phyloP scores from a whole-genome alignment of 768 basidiomycete genomes.

The Flagelloscypha sp. region DNA sequence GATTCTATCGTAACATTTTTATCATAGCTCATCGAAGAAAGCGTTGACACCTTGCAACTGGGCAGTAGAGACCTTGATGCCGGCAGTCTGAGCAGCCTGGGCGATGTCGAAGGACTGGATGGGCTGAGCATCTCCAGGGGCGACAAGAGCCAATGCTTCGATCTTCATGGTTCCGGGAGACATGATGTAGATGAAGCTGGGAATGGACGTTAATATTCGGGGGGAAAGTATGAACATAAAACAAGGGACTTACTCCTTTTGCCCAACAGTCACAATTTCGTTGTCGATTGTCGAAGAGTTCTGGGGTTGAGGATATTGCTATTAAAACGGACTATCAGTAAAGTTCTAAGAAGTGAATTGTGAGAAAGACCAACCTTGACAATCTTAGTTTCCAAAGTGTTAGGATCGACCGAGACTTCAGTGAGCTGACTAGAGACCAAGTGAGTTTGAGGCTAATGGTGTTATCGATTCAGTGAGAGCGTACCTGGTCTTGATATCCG shows the following conservation, averaged over 20 bases:
- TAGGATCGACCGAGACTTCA: slow-evolving; percentile 38
- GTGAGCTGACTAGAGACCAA: slow-evolving; percentile 25
- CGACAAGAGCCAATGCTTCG: slow-evolving; percentile 19
- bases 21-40: no score
- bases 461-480: slow-evolving; percentile 22
- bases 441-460: slow-evolving; percentile 12
- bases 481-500: slow-evolving; percentile 30
- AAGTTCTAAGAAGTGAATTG: not conserved
- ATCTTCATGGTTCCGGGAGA: slow-evolving; percentile 20
- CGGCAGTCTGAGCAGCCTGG: slow-evolving; percentile 7
- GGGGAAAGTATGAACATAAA: not conserved
- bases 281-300: slow-evolving; percentile 32
- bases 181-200: slow-evolving; percentile 22
- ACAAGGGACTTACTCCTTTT: slow-evolving; percentile 25
- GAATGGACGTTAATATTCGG: slow-evolving; percentile 2
- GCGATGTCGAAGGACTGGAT: slow-evolving; percentile 9
- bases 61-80: slow-evolving; percentile 6
- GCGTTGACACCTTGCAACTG: slow-evolving; percentile 11
- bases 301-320: slow-evolving; percentile 33
- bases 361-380: slow-evolving; percentile 25
- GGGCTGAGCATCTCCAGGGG: slow-evolving; percentile 16
- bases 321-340: not conserved
- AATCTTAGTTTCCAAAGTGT: slow-evolving; percentile 35
- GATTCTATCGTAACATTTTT: no score
- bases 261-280: slow-evolving; percentile 28